phyloP scores from a whole-genome alignment of 495 filamentous ascomycete species.

The Penicillium longicatenatum region DNA sequence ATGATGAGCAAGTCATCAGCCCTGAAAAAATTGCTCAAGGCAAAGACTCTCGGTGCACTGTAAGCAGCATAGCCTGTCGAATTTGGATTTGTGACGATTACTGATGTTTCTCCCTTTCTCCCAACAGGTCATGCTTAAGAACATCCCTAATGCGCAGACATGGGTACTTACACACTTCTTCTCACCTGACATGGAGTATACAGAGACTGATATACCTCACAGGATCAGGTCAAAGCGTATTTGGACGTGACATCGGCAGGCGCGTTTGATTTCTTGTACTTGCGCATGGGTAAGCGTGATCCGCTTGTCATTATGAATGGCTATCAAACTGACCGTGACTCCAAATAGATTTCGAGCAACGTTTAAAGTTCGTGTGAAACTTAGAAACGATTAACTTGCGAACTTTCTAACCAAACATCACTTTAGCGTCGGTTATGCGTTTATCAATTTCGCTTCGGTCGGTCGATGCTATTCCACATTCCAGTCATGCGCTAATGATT shows the following conservation, averaged over 20 bases:
- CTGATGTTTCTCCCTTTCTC: constrained; percentile 10
- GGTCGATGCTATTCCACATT: constrained; percentile 31
- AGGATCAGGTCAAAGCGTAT: constrained; percentile 66
- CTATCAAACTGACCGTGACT: constrained; percentile 7
- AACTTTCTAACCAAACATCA: not conserved
- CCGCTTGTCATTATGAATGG: not conserved
- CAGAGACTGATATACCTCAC: not conserved
- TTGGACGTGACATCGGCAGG: constrained; percentile 77
- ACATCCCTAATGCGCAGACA: constrained; percentile 90
- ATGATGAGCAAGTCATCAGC: not conserved
- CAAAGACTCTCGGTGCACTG: constrained; percentile 69
- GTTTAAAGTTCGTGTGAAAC: constrained; percentile 71
- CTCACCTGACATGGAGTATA: not conserved
- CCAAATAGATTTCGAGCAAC: constrained; percentile 71
- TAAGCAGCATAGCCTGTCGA: constrained; percentile 41
- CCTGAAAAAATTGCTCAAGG: not conserved
- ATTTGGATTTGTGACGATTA: constrained; percentile 15
- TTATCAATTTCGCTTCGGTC: constrained; percentile 91
- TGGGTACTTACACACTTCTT: constrained; percentile 49
- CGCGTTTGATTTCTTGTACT: constrained; percentile 91
- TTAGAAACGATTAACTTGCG: not conserved
- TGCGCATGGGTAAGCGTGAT: constrained; percentile 69
- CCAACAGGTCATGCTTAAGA: constrained; percentile 86
- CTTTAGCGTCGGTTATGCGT: constrained; percentile 90
- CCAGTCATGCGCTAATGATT: not conserved